phyloP scores from a whole-genome alignment of 1,284 basidiomycete species.

The Takashimella tepidaria region DNA sequence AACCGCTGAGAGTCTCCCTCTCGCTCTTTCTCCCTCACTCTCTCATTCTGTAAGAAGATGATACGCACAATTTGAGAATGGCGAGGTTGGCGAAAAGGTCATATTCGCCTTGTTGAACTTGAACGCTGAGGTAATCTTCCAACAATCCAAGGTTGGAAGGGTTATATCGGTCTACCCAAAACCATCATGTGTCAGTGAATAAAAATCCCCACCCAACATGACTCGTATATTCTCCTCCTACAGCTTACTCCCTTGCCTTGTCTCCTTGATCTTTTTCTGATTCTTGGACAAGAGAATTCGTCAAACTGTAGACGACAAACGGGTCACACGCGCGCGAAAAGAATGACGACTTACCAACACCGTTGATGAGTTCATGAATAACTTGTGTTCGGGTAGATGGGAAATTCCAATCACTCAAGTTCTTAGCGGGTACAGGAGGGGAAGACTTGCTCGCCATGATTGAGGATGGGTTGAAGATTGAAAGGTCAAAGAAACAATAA shows the following conservation, averaged over 20 bases:
- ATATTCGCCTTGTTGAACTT: conserved; percentile 83
- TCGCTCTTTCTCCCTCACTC: no score
- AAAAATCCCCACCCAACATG: no score
- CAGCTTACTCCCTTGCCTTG: no score
- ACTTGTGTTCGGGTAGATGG: conserved; percentile 72
- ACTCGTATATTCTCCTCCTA: no score
- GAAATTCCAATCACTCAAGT: conserved; percentile 46
- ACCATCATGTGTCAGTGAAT: no score
- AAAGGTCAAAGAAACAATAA: background rate
- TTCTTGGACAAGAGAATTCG: no score
- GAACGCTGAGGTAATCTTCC: conserved; percentile 90
- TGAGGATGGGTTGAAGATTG: conserved; percentile 4
- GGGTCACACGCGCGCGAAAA: no score
- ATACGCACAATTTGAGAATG: conserved; percentile 67
- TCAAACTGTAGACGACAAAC: no score
- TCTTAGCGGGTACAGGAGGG: conserved; percentile 33
- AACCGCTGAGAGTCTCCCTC: no score
- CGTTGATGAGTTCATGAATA: conserved; percentile 84
- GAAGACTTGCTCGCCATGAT: conserved; percentile 31
- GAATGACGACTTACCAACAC: conserved; percentile 83
- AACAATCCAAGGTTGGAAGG: conserved; percentile 86
- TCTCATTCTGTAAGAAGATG: no score
- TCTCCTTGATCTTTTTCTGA: no score
- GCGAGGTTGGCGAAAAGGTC: conserved; percentile 88
- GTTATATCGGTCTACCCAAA: conserved; percentile 86